Base-by-base conservation (phyloP, 352 stramenopile genomes). In the Pythium angustatum region DNA sequence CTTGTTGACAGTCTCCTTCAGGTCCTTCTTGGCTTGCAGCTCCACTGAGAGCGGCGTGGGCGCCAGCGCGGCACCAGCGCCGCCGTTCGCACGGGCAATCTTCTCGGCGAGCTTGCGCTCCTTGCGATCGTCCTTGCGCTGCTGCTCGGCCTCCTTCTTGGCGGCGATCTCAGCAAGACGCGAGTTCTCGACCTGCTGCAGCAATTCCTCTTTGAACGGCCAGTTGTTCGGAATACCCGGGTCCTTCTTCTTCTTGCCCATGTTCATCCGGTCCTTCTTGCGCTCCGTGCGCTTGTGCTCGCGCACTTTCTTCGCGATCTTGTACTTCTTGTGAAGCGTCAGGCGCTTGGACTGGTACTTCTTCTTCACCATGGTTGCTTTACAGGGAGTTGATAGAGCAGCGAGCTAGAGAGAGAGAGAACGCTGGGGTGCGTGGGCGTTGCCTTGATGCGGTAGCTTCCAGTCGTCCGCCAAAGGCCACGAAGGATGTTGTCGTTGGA, bases 301-400 rank as follows among this genome's bases (percentile, higher is more conserved):
- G 57, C 81, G 79, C 73, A 94, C 85, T 71, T 94, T 96, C 64
- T 85, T 86, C 41, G 86, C 79, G 71, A 97, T 96, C 78, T 99
- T 99, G 87, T 99, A 99, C 81, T 99, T 99, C 86, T 99, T 97
- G 80, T 99, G 97, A 50, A 99, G 87, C 50, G 97, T 96, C 58
- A 94, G 86, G 47, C 97, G 87, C 77, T 99, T 99, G 27, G 91
- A 98, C 80, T 99, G 98, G 63, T 93, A 92, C 87, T 99, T 99
- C 83, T 99, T 99, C 79, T 99, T 99, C 30, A 99, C 96, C 97
- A 99, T 99, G 48, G 61, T 66, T 27, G 34, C 34, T 19, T 64
- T 30, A 30, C 14, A 49, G 19, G 11, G 53, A 50, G 44, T 22
- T 9, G 36, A 12, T 38, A 43, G 36, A 43, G 36, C 36, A 15